Conservation (phyloP, 441 rosid genomes). For the Syzygium syzygioides region DNA sequence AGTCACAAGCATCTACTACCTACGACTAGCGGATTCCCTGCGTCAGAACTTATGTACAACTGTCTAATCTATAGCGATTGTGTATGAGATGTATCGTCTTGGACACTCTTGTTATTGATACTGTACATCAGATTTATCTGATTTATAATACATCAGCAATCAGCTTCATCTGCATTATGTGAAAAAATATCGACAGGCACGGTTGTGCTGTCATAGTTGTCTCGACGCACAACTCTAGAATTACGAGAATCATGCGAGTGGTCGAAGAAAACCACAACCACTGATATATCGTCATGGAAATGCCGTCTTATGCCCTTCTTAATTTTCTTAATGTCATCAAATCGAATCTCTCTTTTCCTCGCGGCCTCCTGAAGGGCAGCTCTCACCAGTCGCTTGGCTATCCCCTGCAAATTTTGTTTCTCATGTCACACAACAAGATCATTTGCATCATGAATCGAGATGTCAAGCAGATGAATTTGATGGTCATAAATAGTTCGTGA, state of each 20-base stretch:
- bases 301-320: constrained; percentile 44
- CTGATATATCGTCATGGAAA: constrained; percentile 62
- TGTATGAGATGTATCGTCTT: not conserved
- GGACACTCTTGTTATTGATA: not conserved
- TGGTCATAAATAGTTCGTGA: not conserved
- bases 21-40: not conserved
- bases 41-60: not conserved
- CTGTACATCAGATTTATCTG: not conserved
- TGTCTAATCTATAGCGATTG: not conserved
- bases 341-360: constrained; percentile 44
- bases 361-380: constrained; percentile 53
- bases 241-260: constrained; percentile 18
- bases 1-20: not conserved
- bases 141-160: not conserved
- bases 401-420: constrained; percentile 27
- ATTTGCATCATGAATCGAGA: not conserved
- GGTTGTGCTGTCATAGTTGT: constrained; percentile 20
- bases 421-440: not conserved
- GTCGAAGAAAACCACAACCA: constrained; percentile 46
- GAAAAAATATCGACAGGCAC: constrained; percentile 46
- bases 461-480: not conserved
- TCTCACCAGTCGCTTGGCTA: constrained; percentile 49
- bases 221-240: constrained; percentile 13
- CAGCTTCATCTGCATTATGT: constrained; percentile 10
- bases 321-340: constrained; percentile 32